phyloP scores from a whole-genome alignment of 2,329 filamentous ascomycete species.

The Calonectria naviculata region DNA sequence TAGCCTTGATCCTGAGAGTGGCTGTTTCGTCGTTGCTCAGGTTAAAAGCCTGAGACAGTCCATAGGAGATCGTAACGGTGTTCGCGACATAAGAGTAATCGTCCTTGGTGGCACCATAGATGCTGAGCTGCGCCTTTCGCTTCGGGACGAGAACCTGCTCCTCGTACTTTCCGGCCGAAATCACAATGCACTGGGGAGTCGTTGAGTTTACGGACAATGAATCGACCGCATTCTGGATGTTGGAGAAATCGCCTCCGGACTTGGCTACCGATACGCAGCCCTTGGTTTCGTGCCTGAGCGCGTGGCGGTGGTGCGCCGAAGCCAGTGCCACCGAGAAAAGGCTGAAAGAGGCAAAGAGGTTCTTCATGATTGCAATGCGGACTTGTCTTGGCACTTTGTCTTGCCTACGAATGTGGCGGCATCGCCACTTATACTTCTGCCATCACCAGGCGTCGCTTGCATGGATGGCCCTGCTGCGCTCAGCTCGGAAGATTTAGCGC shows the following conservation, averaged over 20 bases:
- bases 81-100: conserved; percentile 62
- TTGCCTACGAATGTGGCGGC: neutral
- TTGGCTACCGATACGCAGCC: conserved; percentile 61
- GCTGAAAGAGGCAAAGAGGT: neutral
- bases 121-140: conserved; percentile 64
- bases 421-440: neutral
- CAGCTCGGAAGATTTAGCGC: neutral
- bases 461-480: neutral
- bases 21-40: conserved; percentile 64
- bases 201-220: conserved; percentile 63
- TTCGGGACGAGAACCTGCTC: conserved; percentile 64
- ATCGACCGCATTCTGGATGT: conserved; percentile 66
- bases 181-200: conserved; percentile 67
- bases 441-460: neutral
- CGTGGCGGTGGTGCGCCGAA: conserved; percentile 26
- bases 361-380: conserved; percentile 14
- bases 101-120: conserved; percentile 66
- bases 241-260: conserved; percentile 47
- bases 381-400: neutral
- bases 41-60: conserved; percentile 54
- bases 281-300: conserved; percentile 47
- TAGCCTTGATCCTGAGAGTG: conserved; percentile 53
- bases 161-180: conserved; percentile 69
- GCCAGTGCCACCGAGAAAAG: conserved; percentile 27
- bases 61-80: conserved; percentile 63